Evolutionary conservation across 2,329 filamentous ascomycete genomes (phyloP), one percentile per base, ranked within the genome.

Genomic region (Alternaria novae-zelandiae): DNA sequence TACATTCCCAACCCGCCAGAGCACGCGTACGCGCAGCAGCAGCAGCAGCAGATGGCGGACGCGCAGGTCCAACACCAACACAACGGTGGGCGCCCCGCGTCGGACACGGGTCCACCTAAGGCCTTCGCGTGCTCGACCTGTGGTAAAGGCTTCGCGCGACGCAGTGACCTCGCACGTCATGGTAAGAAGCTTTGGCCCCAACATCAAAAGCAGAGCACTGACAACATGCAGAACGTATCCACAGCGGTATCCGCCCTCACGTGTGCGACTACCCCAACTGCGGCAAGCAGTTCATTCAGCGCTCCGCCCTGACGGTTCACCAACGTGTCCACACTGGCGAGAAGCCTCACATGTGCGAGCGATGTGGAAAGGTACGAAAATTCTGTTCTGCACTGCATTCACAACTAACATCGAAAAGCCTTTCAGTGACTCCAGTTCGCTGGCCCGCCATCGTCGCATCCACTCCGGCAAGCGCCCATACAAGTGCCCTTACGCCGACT

Each of bases 271-370:
- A 89, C 78, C 91, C 91, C 44, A 89, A 89, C 57, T 99, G 96
- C 79, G 92, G 92, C 69, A 99, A 98, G 82, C 92, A 95, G 77
- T 99, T 99, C 79, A 99, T 99, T 72, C 96, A 99, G 81, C 88
- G 96, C 60, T 97, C 94, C 26, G 96, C 96, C 21, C 83, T 99
- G 79, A 99, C 96, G 0, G 96, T 99, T 8, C 96, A 98, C 80
- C 90, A 92, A 76, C 91, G 96, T 72, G 94, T 97, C 20, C 96
- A 99, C 81, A 98, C 96, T 2, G 96, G 96, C 69, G 96, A 98
- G 83, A 99, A 99, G 82, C 96, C 96, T 54, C 96, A 99, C 75
- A 95, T 96, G 89, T 99, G 96, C 78, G 96, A 97, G 82, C 89
- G 92, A 67, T 98, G 96, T 80, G 93, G 93, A 79, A 98, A 98